phyloP scores from a whole-genome alignment of 768 basidiomycete genomes.

The Lactarius hatsudake region DNA sequence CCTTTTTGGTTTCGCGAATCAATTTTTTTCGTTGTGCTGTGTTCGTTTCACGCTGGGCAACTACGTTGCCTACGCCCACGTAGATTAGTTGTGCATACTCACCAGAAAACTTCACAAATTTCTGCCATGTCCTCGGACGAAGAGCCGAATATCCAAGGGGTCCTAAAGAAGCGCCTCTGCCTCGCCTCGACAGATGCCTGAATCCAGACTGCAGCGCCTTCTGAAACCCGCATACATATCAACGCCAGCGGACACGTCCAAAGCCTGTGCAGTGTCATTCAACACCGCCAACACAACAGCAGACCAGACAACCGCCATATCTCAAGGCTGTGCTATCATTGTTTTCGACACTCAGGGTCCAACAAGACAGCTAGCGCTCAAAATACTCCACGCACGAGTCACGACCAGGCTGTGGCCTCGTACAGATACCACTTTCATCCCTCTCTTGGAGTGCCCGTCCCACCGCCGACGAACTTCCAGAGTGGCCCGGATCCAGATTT shows the following conservation, averaged over 20 bases:
- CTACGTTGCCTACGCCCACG: not conserved
- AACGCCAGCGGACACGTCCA: not conserved
- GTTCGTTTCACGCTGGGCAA: not conserved
- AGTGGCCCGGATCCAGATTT: not conserved
- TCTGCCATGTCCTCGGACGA: not conserved
- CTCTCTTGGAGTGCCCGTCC: not conserved
- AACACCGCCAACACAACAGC: not conserved
- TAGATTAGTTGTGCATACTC: not conserved
- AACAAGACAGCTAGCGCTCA: not conserved
- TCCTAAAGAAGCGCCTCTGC: constrained; percentile 1
- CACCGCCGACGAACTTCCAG: not conserved
- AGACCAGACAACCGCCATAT: not conserved
- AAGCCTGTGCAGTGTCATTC: not conserved
- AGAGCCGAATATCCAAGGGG: not conserved
- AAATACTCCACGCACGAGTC: not conserved
- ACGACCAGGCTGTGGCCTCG: not conserved
- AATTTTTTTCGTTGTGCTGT: not conserved
- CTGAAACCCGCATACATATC: not conserved
- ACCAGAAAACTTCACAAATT: not conserved
- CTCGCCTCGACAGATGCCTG: not conserved
- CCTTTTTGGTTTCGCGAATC: not conserved
- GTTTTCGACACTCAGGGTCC: not conserved
- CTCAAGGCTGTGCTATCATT: not conserved
- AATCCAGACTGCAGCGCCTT: constrained; percentile 9
- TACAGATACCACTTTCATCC: not conserved